phyloP scores from a whole-genome alignment of 371 early-diverging fungal species.

The Mortierella sp. region DNA sequence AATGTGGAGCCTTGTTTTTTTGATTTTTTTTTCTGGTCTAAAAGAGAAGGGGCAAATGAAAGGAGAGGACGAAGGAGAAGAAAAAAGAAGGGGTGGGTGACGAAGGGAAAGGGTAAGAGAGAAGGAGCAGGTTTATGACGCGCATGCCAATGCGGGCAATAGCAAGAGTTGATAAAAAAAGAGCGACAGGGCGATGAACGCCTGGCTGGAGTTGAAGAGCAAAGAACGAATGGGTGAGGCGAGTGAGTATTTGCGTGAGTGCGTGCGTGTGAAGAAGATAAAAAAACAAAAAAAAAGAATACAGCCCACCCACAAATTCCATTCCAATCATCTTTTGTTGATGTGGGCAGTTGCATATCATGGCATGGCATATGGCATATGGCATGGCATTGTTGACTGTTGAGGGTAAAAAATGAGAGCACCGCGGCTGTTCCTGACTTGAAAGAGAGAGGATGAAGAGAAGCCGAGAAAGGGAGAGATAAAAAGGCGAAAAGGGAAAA shows the following conservation, averaged over 20 bases:
- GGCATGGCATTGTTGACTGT: neutral
- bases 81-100: neutral
- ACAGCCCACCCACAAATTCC: conserved; percentile 11
- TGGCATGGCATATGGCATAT: neutral
- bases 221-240: neutral
- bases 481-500: conserved; percentile 14
- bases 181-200: conserved; percentile 5
- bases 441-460: neutral
- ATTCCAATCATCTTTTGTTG: neutral
- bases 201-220: neutral
- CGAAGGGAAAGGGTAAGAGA: neutral
- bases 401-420: neutral
- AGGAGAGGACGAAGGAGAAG: neutral
- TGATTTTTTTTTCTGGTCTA: neutral
- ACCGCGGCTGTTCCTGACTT: neutral
- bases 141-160: conserved; percentile 2
- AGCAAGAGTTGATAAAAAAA: neutral
- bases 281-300: neutral
- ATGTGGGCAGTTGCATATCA: neutral
- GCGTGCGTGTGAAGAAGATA: conserved; percentile 10
- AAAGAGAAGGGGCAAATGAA: neutral
- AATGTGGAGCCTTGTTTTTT: neutral
- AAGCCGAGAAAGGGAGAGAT: neutral
- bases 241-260: neutral
- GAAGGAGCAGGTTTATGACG: neutral